Evolutionary conservation across 1,284 basidiomycete genomes (phyloP), one percentile per base, ranked within the genome.

Genomic region (Termitomyces sp.): DNA sequence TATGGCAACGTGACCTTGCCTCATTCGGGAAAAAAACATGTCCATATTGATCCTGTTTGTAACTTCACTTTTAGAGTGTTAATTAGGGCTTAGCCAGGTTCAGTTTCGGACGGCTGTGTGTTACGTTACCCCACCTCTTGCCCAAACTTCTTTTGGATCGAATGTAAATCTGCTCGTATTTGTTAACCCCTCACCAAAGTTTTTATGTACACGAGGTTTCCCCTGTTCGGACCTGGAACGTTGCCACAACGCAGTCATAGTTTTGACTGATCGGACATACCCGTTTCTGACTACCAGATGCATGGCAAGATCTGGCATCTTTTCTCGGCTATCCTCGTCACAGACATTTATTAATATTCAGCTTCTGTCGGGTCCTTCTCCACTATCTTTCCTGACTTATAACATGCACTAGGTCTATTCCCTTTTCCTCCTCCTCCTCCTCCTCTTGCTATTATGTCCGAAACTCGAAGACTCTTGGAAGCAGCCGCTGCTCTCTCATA

Each of bases 401-500:
- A 76, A 68, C 69, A 76, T 77, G 72, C 65, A 67, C 67, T 70
- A 60, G 64, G 61, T 62, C 64, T 71, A 67, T 68, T 66, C 62
- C 57, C 58, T 47, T 31, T 21, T 62, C 60, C 58, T 62, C 61
- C 26, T 62, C 60, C 58, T 62, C 61, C 59, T 59, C 59, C 58
- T 53, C 56, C 52, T 57, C 50, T 56, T 59, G 38, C 28, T 47
- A 62, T 60, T 64, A 86, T 86, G 82, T 76, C 81, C 63, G 83
- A 86, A 67, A 84, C 81, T 63, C 72, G 73, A 65, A 77, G 85
- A 67, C 75, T 86, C 62, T 68, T 87, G 64, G 79, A 85, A 70
- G 83, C 84, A 50, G 84, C 84, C 47, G 67, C 71, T 43, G 77
- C 80, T 58, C 81, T 88, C 66, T 86, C 84, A 49, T 69, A 69